Conservation (phyloP, 176 grass and related monocot genomes). For the Carex littledalei region DNA sequence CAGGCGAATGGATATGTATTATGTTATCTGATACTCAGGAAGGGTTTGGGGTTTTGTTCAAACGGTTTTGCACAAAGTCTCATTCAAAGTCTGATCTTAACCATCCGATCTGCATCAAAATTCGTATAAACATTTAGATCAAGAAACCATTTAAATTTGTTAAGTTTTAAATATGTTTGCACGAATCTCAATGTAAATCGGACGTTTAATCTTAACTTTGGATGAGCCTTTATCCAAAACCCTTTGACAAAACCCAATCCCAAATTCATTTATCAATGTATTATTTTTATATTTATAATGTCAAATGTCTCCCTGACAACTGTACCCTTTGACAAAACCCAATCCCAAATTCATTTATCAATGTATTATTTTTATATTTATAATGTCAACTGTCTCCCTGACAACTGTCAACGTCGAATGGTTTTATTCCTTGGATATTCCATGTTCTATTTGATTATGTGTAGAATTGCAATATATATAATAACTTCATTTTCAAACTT, state of each 20-base stretch:
- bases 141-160: too few species aligned
- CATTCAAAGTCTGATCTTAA: too few species aligned
- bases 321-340: background rate
- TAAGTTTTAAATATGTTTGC: too few species aligned
- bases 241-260: too few species aligned
- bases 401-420: background rate
- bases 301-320: background rate
- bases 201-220: too few species aligned
- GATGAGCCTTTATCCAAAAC: too few species aligned
- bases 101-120: too few species aligned
- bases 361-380: background rate
- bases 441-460: background rate
- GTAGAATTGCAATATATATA: background rate
- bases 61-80: too few species aligned
- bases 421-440: slow-evolving; percentile 15
- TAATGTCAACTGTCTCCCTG: too few species aligned
- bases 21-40: background rate
- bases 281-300: background rate
- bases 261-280: background rate
- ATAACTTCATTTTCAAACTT: background rate
- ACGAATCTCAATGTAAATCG: too few species aligned
- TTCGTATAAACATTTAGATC: too few species aligned
- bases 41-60: too few species aligned
- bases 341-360: background rate
- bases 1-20: background rate